phyloP scores from a whole-genome alignment of 169 alveolate species.

The Plasmodium blacklocki region DNA sequence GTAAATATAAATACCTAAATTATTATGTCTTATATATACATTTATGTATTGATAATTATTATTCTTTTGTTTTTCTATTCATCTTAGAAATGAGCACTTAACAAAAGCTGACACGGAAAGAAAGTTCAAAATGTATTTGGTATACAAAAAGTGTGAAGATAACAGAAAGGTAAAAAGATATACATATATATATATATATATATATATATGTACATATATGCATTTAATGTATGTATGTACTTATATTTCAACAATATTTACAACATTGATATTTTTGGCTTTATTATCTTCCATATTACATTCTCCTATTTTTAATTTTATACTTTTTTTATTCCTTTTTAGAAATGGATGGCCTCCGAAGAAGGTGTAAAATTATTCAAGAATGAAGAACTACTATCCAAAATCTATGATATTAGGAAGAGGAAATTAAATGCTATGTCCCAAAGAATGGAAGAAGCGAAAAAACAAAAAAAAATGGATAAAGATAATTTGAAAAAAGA shows the following conservation, averaged over 20 bases:
- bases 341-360: conserved; percentile 77
- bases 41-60: neutral
- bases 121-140: conserved; percentile 56
- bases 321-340: neutral
- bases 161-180: conserved; percentile 58
- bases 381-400: conserved; percentile 38
- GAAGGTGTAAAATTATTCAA: conserved; percentile 67
- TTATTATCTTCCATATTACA: too few species aligned
- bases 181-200: neutral
- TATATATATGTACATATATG: too few species aligned
- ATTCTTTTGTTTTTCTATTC: conserved; percentile 7
- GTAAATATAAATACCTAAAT: neutral
- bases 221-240: too few species aligned
- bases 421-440: conserved; percentile 57
- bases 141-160: conserved; percentile 57
- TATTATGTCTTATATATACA: neutral
- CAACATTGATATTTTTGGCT: too few species aligned
- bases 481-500: conserved; percentile 64
- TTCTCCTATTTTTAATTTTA: neutral
- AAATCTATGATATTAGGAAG: conserved; percentile 59
- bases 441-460: conserved; percentile 59
- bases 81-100: conserved; percentile 49
- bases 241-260: too few species aligned
- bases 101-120: conserved; percentile 73
- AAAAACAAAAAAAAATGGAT: conserved; percentile 62